Conservation (phyloP, 1,284 basidiomycete genomes). For the Thecaphora thlaspeos region DNA sequence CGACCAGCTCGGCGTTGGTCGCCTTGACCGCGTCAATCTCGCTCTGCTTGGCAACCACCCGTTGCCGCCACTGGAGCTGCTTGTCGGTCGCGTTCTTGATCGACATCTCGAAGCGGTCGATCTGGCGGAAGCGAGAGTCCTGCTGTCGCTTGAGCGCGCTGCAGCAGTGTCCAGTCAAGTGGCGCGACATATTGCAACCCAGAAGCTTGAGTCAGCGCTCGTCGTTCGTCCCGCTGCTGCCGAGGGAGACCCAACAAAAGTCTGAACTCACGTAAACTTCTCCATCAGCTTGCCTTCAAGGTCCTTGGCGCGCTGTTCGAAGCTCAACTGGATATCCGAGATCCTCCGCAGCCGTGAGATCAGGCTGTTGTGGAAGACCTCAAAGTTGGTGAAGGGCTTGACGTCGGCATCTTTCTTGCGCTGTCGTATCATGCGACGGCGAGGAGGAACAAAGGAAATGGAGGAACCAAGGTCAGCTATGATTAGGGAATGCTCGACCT, state of each 20-base stretch:
- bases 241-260: too few species aligned
- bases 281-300: constrained; percentile 72
- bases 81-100: constrained; percentile 80
- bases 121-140: constrained; percentile 82
- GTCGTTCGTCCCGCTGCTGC: too few species aligned
- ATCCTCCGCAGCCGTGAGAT: constrained; percentile 80
- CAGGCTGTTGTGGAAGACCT: constrained; percentile 91
- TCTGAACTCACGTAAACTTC: constrained; percentile 65
- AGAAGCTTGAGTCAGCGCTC: too few species aligned
- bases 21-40: constrained; percentile 70
- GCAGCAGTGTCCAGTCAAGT: too few species aligned
- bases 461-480: background rate
- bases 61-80: constrained; percentile 81
- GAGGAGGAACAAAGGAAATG: too few species aligned
- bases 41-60: constrained; percentile 77
- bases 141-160: constrained; percentile 80
- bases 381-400: constrained; percentile 88
- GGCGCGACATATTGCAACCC: too few species aligned
- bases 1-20: constrained; percentile 73
- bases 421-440: constrained; percentile 23
- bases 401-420: constrained; percentile 66
- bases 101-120: constrained; percentile 87
- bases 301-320: constrained; percentile 81
- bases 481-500: too few species aligned
- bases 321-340: constrained; percentile 76